phyloP scores from a whole-genome alignment of 2,329 filamentous ascomycete species.

The Coniochaeta sp. region DNA sequence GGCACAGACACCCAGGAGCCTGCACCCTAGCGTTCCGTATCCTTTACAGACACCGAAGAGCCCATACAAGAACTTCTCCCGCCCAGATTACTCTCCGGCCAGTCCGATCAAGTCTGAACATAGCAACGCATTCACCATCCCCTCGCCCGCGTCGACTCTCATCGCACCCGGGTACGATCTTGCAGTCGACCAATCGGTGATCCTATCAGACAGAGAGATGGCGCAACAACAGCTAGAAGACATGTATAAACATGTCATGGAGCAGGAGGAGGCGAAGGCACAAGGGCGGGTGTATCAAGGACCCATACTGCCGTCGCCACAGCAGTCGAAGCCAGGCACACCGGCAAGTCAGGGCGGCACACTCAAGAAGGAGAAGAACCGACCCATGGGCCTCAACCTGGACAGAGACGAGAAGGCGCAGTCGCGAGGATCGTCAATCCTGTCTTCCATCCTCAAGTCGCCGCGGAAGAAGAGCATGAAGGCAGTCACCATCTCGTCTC shows the following conservation, averaged over 20 bases:
- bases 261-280: slow-evolving; percentile 67
- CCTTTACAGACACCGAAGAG: slow-evolving; percentile 24
- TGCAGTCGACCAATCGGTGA: slow-evolving; percentile 68
- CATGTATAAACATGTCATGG: slow-evolving; percentile 87
- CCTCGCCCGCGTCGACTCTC: slow-evolving; percentile 37
- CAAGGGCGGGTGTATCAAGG: slow-evolving; percentile 42
- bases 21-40: slow-evolving; percentile 4
- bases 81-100: slow-evolving; percentile 27
- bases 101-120: slow-evolving; percentile 28
- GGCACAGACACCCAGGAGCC: not conserved
- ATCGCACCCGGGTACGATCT: slow-evolving; percentile 52
- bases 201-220: slow-evolving; percentile 66
- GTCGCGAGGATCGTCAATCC: slow-evolving; percentile 50
- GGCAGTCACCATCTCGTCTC: slow-evolving; percentile 54
- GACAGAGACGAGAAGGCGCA: slow-evolving; percentile 39
- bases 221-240: slow-evolving; percentile 79
- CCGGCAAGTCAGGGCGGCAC: slow-evolving; percentile 11
- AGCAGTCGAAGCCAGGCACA: slow-evolving; percentile 10
- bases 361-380: slow-evolving; percentile 37
- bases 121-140: slow-evolving; percentile 19
- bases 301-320: slow-evolving; percentile 26
- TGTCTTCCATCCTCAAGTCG: slow-evolving; percentile 51
- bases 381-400: slow-evolving; percentile 44
- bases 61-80: slow-evolving; percentile 41
- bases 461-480: slow-evolving; percentile 45